Evolutionary conservation across 1,139 yeast species (phyloP).

Genomic region (Pichia sp.): DNA sequence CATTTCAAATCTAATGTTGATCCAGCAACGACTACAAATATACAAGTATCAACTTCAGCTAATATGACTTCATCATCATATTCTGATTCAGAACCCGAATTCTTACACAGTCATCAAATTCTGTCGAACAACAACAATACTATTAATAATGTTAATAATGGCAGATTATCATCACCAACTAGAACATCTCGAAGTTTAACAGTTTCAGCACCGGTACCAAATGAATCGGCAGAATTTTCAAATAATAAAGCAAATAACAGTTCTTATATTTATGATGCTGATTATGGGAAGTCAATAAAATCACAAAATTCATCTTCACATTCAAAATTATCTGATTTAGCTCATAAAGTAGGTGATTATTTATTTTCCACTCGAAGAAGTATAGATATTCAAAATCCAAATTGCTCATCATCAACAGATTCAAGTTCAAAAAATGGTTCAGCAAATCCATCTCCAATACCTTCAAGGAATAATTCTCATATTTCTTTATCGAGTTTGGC

Average conservation of each 20-base stretch:
- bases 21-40: constrained; percentile 7
- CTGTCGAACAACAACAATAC: no score
- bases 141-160: no score
- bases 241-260: neutral
- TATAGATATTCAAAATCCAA: constrained; percentile 14
- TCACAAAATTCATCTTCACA: no score
- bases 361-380: constrained; percentile 19
- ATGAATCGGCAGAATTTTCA: neutral
- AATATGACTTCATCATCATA: constrained; percentile 2
- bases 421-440: constrained; percentile 4
- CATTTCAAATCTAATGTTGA: neutral
- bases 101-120: no score
- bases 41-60: constrained; percentile 1
- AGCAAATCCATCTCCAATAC: constrained; percentile 18
- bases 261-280: no score
- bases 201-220: constrained; percentile 1
- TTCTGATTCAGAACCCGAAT: no score
- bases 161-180: no score
- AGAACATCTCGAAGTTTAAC: constrained; percentile 11
- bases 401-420: constrained; percentile 9
- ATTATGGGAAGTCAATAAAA: no score
- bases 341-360: constrained; percentile 26
- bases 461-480: constrained; percentile 17
- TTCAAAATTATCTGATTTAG: constrained; percentile 23
- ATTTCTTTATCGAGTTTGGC: constrained; percentile 14